These are phyloP conservation scores for Suillus subalutaceus DNA, from an alignment of 768 basidiomycete genomes.

Conservation along the genomic window DNA sequence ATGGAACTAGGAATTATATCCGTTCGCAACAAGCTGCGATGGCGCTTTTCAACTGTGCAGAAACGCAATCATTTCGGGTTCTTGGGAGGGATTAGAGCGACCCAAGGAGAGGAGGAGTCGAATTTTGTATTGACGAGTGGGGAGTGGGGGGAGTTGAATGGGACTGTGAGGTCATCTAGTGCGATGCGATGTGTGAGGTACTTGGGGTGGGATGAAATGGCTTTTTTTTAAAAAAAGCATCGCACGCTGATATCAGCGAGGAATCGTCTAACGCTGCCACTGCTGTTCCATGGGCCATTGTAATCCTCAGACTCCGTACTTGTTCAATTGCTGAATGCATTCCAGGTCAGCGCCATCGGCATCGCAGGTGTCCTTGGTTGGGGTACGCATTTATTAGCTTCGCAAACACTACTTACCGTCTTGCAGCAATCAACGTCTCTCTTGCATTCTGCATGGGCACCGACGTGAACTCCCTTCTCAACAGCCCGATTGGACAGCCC, in stretches of 20 bases:
- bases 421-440: conserved; percentile 51
- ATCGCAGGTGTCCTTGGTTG: conserved; percentile 51
- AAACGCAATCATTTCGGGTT: too few relatives aligned
- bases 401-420: not conserved
- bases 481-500: conserved; percentile 44
- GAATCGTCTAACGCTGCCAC: conserved; percentile 56
- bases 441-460: conserved; percentile 63
- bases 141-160: too few relatives aligned
- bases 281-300: conserved; percentile 62
- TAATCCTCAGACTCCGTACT: conserved; percentile 24
- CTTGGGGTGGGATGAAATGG: too few relatives aligned
- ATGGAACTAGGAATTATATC: too few relatives aligned
- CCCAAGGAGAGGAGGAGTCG: too few relatives aligned
- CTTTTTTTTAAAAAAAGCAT: too few relatives aligned
- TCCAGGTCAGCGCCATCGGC: conserved; percentile 39
- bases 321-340: conserved; percentile 4
- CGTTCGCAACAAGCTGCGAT: too few relatives aligned
- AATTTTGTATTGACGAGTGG: too few relatives aligned
- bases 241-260: conserved; percentile 60
- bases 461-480: conserved; percentile 45
- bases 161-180: too few relatives aligned
- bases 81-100: too few relatives aligned
- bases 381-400: conserved; percentile 30
- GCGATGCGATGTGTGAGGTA: too few relatives aligned
- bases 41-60: too few relatives aligned